These are phyloP conservation scores for Atractiella rhizophila DNA, from an alignment of 768 basidiomycete species.

Conservation along the genomic window DNA sequence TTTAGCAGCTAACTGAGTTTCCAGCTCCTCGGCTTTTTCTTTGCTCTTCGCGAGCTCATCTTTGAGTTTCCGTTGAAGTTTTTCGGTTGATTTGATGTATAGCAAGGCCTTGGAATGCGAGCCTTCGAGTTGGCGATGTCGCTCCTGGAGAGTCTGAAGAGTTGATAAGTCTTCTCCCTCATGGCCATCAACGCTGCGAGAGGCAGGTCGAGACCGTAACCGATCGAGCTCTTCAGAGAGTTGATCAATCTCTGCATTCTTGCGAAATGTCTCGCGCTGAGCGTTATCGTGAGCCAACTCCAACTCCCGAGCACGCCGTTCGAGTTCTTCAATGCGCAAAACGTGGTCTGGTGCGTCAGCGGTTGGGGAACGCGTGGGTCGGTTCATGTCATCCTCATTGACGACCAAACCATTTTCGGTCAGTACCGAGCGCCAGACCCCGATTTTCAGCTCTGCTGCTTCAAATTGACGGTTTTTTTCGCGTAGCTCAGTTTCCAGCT, in stretches of 20 bases:
- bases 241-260: too few species aligned
- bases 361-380: constrained; percentile 21
- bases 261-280: too few species aligned
- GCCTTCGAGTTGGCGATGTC: constrained; percentile 3
- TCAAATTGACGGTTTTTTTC: constrained; percentile 40
- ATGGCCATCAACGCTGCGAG: too few species aligned
- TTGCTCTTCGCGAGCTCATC: constrained; percentile 87
- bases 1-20: constrained; percentile 62
- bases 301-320: too few species aligned
- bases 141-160: background rate
- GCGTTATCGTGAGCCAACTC: too few species aligned
- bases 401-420: constrained; percentile 62
- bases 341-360: constrained; percentile 20
- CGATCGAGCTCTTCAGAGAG: too few species aligned
- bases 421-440: constrained; percentile 59
- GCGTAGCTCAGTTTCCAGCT: constrained; percentile 38
- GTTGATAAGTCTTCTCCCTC: constrained; percentile 40
- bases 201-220: too few species aligned
- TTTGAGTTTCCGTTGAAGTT: constrained; percentile 89
- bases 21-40: constrained; percentile 45
- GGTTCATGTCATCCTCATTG: constrained; percentile 37
- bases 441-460: constrained; percentile 45
- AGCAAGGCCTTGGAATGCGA: constrained; percentile 9
- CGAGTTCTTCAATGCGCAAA: constrained; percentile 52
- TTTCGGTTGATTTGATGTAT: constrained; percentile 32